Percentiles rank a stretch among this genome's conserved stretches.
Evolutionary conservation across 2,329 filamentous ascomycete species (phyloP).

Genomic region (Paradendryphiella salina): DNA sequence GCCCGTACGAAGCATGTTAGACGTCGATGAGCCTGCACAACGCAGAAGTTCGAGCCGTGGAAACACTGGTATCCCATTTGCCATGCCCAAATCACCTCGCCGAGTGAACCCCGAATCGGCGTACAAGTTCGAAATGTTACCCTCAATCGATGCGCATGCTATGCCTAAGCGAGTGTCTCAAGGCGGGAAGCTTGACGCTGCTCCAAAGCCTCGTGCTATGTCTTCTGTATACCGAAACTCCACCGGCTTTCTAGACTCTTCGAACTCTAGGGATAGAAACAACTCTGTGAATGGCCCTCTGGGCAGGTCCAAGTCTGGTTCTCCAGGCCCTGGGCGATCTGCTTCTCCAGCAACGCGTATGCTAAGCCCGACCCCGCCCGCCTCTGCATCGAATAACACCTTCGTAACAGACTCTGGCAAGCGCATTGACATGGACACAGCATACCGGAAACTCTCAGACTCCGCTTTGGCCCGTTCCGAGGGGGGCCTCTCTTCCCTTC

Average conservation of each 20-base stretch:
- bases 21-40: constrained; percentile 37
- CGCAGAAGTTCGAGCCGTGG: constrained; percentile 42
- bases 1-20: constrained; percentile 58
- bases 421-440: constrained; percentile 67
- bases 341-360: constrained; percentile 46
- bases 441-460: constrained; percentile 72
- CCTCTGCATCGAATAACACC: constrained; percentile 46
- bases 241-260: constrained; percentile 26
- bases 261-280: constrained; percentile 42
- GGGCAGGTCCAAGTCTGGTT: constrained; percentile 46
- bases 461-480: constrained; percentile 67
- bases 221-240: constrained; percentile 46
- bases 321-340: constrained; percentile 45
- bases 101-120: constrained; percentile 46
- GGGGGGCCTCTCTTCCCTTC: constrained; percentile 63
- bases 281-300: constrained; percentile 46
- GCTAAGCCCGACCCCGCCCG: constrained; percentile 54
- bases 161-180: constrained; percentile 51
- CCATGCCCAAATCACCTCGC: constrained; percentile 39
- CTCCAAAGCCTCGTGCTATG: constrained; percentile 50
- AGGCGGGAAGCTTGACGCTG: constrained; percentile 46
- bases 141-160: constrained; percentile 50
- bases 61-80: constrained; percentile 35
- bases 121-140: constrained; percentile 53
- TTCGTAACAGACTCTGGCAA: constrained; percentile 64